Percentiles rank a stretch among this genome's conserved stretches.
These are phyloP conservation scores for Boletus sp. DNA, from an alignment of 1,284 basidiomycete species.

Conservation along the genomic window DNA sequence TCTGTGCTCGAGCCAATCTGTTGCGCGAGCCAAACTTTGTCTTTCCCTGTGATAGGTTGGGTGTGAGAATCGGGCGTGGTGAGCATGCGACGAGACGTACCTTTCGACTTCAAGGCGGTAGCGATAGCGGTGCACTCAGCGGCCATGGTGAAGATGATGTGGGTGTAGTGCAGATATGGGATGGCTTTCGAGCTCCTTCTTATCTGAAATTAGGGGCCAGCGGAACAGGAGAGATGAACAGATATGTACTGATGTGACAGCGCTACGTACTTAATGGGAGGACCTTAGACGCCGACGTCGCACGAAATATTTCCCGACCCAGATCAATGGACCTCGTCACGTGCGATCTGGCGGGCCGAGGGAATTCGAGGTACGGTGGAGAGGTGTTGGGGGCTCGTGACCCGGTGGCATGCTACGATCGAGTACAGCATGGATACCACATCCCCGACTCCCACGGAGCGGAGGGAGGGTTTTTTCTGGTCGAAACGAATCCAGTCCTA, in stretches of 20 bases:
- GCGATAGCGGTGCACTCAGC: slow-evolving; percentile 53
- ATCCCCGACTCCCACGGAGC: too few species aligned
- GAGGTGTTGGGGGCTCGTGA: too few species aligned
- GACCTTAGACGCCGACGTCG: too few species aligned
- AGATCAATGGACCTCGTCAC: too few species aligned
- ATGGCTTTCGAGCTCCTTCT: slow-evolving; percentile 5
- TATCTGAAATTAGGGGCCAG: slow-evolving; percentile 15
- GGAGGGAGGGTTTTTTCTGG: too few species aligned
- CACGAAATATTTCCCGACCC: too few species aligned
- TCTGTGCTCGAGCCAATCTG: slow-evolving; percentile 39
- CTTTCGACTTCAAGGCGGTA: slow-evolving; percentile 47
- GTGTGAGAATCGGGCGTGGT: background rate
- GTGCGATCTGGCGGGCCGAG: too few species aligned
- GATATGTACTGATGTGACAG: slow-evolving; percentile 8
- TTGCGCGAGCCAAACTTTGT: slow-evolving; percentile 45
- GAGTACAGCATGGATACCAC: too few species aligned
- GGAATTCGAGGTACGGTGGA: too few species aligned
- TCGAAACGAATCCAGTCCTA: too few species aligned
- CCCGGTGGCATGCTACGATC: too few species aligned
- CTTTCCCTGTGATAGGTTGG: slow-evolving; percentile 37
- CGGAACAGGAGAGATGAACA: slow-evolving; percentile 15
- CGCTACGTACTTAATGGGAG: too few species aligned
- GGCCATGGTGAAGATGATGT: slow-evolving; percentile 38
- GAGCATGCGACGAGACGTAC: slow-evolving; percentile 30
- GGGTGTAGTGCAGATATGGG: slow-evolving; percentile 20